Evolutionary conservation across 2,329 filamentous ascomycete species (phyloP).

Genomic region (Tolypocladium nubicola): DNA sequence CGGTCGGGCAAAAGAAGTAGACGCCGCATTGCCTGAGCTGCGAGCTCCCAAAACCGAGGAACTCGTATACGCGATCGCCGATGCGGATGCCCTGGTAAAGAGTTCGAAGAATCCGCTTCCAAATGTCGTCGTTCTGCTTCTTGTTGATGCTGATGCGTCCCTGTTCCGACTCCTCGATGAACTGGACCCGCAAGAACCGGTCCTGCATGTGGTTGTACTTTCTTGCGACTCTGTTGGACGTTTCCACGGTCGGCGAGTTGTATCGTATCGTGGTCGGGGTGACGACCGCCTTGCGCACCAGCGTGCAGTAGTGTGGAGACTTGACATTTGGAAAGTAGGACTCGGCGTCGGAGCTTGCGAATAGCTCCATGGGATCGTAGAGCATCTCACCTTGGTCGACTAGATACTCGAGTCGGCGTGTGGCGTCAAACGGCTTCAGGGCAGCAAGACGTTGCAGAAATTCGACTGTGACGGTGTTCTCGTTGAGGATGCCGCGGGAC

Average conservation of each 20-base stretch:
- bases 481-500: conserved; percentile 66
- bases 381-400: conserved; percentile 52
- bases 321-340: conserved; percentile 35
- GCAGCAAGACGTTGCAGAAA: conserved; percentile 56
- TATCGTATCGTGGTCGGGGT: conserved; percentile 80
- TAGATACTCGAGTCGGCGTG: conserved; percentile 62
- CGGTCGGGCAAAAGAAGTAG: conserved; percentile 77
- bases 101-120: conserved; percentile 59
- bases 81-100: conserved; percentile 72
- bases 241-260: conserved; percentile 68
- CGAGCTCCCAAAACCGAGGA: conserved; percentile 90
- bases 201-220: conserved; percentile 59
- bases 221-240: conserved; percentile 77
- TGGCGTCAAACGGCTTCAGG: conserved; percentile 37
- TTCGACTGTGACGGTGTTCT: conserved; percentile 56
- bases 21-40: conserved; percentile 87
- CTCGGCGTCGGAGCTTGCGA: conserved; percentile 42
- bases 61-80: conserved; percentile 73
- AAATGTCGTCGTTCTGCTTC: conserved; percentile 56
- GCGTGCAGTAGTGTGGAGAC: conserved; percentile 62
- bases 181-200: conserved; percentile 80
- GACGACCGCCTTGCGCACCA: conserved; percentile 65
- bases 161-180: conserved; percentile 65
- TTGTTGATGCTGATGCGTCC: conserved; percentile 45
- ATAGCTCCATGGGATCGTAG: conserved; percentile 63